phyloP scores from a whole-genome alignment of 2,329 filamentous ascomycete genomes.

The Aspergillus eucalypticola region DNA sequence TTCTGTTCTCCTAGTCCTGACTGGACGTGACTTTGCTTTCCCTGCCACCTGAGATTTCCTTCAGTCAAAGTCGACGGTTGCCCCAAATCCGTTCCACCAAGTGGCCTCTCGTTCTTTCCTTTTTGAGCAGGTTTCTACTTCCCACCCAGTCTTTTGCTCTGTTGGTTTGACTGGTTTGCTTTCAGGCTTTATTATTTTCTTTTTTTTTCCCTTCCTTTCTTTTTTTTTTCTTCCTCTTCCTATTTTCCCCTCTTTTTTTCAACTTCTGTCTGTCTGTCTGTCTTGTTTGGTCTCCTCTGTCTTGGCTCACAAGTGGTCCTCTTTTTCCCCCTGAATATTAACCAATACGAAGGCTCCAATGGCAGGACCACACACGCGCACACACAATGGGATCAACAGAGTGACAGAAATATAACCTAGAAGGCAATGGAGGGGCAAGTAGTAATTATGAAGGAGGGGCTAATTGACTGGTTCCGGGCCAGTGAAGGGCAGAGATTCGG shows the following conservation, averaged over 20 bases:
- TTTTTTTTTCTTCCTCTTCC: too few relatives aligned
- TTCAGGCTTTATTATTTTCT: conserved; percentile 1
- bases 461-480: conserved; percentile 18
- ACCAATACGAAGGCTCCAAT: conserved; percentile 9
- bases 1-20: too few relatives aligned
- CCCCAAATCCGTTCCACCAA: neutral
- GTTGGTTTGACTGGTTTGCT: neutral
- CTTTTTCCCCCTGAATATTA: conserved; percentile 4
- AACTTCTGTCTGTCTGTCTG: neutral
- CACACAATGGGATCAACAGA: conserved; percentile 5
- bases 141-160: neutral
- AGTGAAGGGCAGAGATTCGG: conserved; percentile 21
- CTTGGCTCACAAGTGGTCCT: neutral
- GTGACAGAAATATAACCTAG: conserved; percentile 8
- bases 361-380: conserved; percentile 7
- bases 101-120: neutral
- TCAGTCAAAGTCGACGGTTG: neutral
- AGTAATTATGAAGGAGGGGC: conserved; percentile 19
- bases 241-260: too few relatives aligned
- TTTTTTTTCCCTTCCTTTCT: neutral
- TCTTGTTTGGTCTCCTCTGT: neutral
- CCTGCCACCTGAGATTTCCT: too few relatives aligned
- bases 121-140: neutral
- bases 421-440: conserved; percentile 9
- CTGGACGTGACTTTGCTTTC: too few relatives aligned